phyloP scores from a whole-genome alignment of 345 rosid species.

The Aquilaria sinensis region DNA sequence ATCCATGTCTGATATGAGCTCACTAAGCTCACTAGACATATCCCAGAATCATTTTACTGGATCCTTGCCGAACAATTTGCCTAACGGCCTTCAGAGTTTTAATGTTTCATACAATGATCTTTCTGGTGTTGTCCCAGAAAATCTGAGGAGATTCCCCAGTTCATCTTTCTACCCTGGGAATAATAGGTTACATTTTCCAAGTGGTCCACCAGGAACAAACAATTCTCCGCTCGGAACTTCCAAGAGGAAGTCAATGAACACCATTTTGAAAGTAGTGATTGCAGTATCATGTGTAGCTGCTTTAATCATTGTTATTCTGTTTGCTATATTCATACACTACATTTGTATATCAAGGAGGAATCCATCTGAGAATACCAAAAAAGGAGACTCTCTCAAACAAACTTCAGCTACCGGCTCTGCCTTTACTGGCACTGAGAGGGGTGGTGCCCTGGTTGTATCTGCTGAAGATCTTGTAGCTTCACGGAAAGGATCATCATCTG shows the following conservation, averaged over 20 bases:
- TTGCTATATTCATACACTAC: constrained; percentile 64
- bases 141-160: constrained; percentile 58
- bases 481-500: constrained; percentile 80
- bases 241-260: constrained; percentile 42
- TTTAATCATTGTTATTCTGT: constrained; percentile 59
- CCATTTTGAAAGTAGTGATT: constrained; percentile 58
- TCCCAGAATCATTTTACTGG: constrained; percentile 80
- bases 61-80: constrained; percentile 65
- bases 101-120: constrained; percentile 84
- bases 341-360: constrained; percentile 53
- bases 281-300: constrained; percentile 72
- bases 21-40: constrained; percentile 58
- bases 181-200: constrained; percentile 45
- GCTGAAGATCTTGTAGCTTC: constrained; percentile 80
- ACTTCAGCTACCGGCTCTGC: constrained; percentile 48
- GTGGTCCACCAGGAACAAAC: constrained; percentile 38
- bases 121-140: constrained; percentile 88
- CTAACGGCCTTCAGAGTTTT: constrained; percentile 49
- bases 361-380: constrained; percentile 34
- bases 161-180: constrained; percentile 94
- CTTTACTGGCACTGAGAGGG: constrained; percentile 35
- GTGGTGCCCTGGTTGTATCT: constrained; percentile 66
- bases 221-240: constrained; percentile 32
- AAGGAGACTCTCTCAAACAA: constrained; percentile 38
- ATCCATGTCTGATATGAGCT: constrained; percentile 61